phyloP scores from a whole-genome alignment of 1,284 basidiomycete species.

The Ganoderma leucocontextum region DNA sequence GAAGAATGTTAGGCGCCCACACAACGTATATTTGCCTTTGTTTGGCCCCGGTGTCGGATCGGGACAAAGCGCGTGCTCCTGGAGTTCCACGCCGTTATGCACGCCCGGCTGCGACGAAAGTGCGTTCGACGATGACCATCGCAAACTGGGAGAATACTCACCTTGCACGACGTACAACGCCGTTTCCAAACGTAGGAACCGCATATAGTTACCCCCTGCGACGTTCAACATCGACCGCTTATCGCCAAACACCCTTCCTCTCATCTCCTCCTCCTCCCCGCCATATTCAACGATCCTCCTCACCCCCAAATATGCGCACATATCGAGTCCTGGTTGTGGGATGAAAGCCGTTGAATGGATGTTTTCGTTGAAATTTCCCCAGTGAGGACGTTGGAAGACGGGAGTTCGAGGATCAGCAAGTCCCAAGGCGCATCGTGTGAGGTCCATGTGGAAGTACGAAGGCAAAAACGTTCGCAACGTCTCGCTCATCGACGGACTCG shows the following conservation, averaged over 20 bases:
- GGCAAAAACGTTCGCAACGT: constrained; percentile 23
- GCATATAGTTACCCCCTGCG: background rate
- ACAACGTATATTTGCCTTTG: constrained; percentile 34
- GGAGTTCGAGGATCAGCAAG: background rate
- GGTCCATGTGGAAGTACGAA: constrained; percentile 29
- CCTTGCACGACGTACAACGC: background rate
- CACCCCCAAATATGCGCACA: background rate
- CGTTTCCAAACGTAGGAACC: background rate
- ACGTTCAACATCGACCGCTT: background rate
- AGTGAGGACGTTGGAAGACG: too few relatives aligned
- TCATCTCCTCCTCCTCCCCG: constrained; percentile 8
- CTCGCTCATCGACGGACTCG: constrained; percentile 27
- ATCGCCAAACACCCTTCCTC: background rate
- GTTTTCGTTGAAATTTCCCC: background rate
- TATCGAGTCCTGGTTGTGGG: background rate
- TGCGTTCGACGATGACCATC: constrained; percentile 3
- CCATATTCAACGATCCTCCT: background rate
- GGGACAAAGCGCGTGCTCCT: constrained; percentile 4
- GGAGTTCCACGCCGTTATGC: constrained; percentile 21
- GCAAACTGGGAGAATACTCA: background rate
- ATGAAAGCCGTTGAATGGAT: background rate
- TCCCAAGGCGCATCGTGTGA: background rate
- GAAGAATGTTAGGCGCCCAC: constrained; percentile 26
- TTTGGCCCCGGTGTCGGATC: constrained; percentile 29
- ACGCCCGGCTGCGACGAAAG: constrained; percentile 10